phyloP scores from a whole-genome alignment of 768 basidiomycete genomes.

The Phaffia australis region DNA sequence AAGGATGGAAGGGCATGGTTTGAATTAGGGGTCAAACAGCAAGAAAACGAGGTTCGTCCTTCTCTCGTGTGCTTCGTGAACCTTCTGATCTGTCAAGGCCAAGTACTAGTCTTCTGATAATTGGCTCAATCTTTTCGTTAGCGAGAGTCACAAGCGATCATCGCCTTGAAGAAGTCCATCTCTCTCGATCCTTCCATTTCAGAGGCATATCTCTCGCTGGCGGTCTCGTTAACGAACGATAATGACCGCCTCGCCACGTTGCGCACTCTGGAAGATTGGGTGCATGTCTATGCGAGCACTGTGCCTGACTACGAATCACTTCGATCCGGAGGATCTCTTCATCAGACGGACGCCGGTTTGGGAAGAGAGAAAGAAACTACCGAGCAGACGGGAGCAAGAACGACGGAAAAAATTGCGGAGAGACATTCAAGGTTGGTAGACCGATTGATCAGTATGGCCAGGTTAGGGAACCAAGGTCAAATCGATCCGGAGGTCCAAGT shows the following conservation, averaged over 20 bases:
- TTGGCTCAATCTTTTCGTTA: neutral
- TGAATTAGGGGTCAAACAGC: constrained; percentile 87
- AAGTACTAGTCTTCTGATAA: neutral
- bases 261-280: constrained; percentile 34
- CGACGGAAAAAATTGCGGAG: constrained; percentile 50
- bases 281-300: constrained; percentile 28
- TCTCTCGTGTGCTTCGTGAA: neutral
- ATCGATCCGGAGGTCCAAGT: constrained; percentile 94
- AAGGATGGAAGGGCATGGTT: constrained; percentile 68
- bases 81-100: neutral
- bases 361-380: neutral
- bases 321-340: neutral
- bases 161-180: constrained; percentile 67
- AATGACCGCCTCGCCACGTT: constrained; percentile 61
- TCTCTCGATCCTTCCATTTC: constrained; percentile 63
- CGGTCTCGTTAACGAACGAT: constrained; percentile 86
- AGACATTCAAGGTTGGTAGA: constrained; percentile 66
- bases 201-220: constrained; percentile 78
- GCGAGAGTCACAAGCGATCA: constrained; percentile 77
- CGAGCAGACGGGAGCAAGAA: constrained; percentile 25
- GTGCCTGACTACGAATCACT: neutral
- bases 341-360: neutral
- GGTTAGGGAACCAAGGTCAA: constrained; percentile 31
- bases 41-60: constrained; percentile 64
- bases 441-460: constrained; percentile 44